Conservation (phyloP, 1,284 basidiomycete genomes). For the Megacollybia platyphylla region DNA sequence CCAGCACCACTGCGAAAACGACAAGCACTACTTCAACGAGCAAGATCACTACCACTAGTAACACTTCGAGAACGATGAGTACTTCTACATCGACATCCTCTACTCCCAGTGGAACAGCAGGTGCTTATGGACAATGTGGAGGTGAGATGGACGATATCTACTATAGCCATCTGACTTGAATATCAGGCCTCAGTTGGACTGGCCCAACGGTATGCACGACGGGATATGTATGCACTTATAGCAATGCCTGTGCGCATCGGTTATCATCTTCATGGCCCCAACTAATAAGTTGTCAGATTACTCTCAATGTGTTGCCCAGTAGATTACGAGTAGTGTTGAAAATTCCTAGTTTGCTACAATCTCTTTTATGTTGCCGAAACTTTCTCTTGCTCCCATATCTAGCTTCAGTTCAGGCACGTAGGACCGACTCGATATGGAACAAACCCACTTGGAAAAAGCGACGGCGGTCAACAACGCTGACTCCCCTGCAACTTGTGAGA, state of each 20-base stretch:
- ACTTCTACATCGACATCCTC: constrained; percentile 14
- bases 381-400: constrained; percentile 34
- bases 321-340: constrained; percentile 4
- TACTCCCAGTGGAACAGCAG: constrained; percentile 13
- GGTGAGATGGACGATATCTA: constrained; percentile 12
- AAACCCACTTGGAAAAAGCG: constrained; percentile 50
- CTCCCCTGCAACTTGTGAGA: constrained; percentile 53
- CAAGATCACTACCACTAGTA: constrained; percentile 1
- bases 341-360: neutral
- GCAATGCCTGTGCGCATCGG: constrained; percentile 26
- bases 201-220: constrained; percentile 30
- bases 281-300: constrained; percentile 18
- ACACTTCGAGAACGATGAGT: constrained; percentile 8
- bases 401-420: constrained; percentile 1
- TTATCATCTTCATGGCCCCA: neutral
- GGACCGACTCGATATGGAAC: neutral
- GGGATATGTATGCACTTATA: constrained; percentile 24
- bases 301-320: constrained; percentile 30
- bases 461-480: constrained; percentile 42
- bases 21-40: constrained; percentile 3
- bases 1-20: constrained; percentile 3
- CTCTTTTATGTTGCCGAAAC: neutral
- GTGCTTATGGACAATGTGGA: constrained; percentile 35
- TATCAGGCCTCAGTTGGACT: constrained; percentile 23
- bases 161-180: neutral